Evolutionary conservation across 2,329 filamentous ascomycete genomes (phyloP).

Genomic region (Davidsoniella virescens): DNA sequence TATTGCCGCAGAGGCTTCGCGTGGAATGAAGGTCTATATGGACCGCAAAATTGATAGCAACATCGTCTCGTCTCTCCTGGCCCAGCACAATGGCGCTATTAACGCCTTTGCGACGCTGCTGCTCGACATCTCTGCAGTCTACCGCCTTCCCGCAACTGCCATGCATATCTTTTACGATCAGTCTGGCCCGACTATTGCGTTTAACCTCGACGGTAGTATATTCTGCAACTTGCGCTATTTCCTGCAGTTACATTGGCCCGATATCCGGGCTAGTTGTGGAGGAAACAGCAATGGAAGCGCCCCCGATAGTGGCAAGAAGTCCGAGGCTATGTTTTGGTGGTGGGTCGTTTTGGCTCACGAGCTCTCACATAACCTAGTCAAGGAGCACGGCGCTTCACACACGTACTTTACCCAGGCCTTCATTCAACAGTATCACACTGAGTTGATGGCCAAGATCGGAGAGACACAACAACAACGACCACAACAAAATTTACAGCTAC

Average conservation of each 20-base stretch:
- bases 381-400: slow-evolving; percentile 60
- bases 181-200: slow-evolving; percentile 68
- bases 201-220: slow-evolving; percentile 72
- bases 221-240: slow-evolving; percentile 93
- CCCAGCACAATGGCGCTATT: slow-evolving; percentile 42
- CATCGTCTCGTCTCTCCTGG: slow-evolving; percentile 36
- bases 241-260: slow-evolving; percentile 52
- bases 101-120: slow-evolving; percentile 55
- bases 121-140: slow-evolving; percentile 53
- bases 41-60: slow-evolving; percentile 32
- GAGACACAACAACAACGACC: neutral
- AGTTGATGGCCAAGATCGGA: slow-evolving; percentile 43
- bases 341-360: slow-evolving; percentile 94
- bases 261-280: slow-evolving; percentile 29
- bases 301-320: slow-evolving; percentile 1
- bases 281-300: neutral
- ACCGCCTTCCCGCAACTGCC: slow-evolving; percentile 49
- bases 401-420: slow-evolving; percentile 77
- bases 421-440: slow-evolving; percentile 59
- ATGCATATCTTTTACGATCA: slow-evolving; percentile 83
- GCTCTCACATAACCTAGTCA: slow-evolving; percentile 81
- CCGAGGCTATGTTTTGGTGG: slow-evolving; percentile 69
- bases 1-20: slow-evolving; percentile 52
- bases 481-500: neutral
- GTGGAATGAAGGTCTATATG: slow-evolving; percentile 60